Evolutionary conservation across 768 basidiomycete species (phyloP), one percentile per base, ranked within the genome.

Genomic region (Boletus sp.): DNA sequence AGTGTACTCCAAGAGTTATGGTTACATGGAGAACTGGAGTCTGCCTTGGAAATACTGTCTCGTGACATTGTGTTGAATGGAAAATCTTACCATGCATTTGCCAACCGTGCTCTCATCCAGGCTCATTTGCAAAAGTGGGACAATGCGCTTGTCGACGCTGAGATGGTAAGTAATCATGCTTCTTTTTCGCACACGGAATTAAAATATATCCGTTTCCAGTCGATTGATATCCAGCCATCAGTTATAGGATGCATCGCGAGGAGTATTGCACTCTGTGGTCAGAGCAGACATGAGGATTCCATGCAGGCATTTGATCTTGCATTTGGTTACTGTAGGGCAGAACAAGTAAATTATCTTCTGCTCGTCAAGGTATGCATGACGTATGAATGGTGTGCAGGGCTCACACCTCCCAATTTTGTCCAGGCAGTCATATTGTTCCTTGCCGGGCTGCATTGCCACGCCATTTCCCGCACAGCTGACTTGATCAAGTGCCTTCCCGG

Each of bases 231-330:
- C 17, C 60, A 54, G 1, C 43, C 52, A 1, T 62, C 60, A 3
- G 53, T 54, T 25, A 51, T 63, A 37, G 61, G 61, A 25, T 59
- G 23, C 33, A 63, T 63, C 7, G 57, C 56, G 1, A 62, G 48
- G 43, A 59, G 57, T 39, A 8, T 59, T 4, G 61, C 57, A 17
- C 48, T 62, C 9, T 14, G 47, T 37, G 56, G 57, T 30, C 61
- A 53, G 17, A 48, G 38, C 7, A 47, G 23, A 50, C 48, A 59
- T 3, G 61, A 54, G 29, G 51, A 63, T 38, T 51, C 56, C 1
- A 59, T 63, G 51, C 56, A 59, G 21, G 61, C 53, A 7, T 59
- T 63, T 41, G 61, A 63, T 32, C 51, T 63, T 44, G 51, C 47
- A 13, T 59, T 62, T 32, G 11, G 37, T 32, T 29, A 27, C 23